Base-by-base conservation (phyloP, 2,329 filamentous ascomycete genomes). In the Macrophomina phaseolina region DNA sequence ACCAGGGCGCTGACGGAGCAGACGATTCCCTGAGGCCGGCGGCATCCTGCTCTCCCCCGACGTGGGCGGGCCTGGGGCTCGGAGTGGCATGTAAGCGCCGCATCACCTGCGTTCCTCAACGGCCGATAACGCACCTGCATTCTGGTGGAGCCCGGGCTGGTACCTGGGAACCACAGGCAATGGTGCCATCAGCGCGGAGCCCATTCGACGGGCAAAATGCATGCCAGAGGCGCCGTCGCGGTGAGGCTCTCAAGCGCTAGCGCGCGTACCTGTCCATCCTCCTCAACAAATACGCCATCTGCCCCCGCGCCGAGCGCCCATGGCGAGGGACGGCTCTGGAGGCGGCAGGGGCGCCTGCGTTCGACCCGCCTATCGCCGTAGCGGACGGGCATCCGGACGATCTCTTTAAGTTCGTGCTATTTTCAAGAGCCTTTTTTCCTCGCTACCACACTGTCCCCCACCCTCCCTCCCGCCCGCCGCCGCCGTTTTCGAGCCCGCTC, bases 121-220 rank as follows among this genome's bases (percentile, higher is more conserved):
- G 58, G 45, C 58, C 58, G 58, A 62, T 62, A 62, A 62, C 58
- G 32, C 45, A 49, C 46, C 45, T 62, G 58, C 55, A 60, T 60
- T 45, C 40, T 60, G n/a, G n/a, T n/a, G n/a, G 45, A 34, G 42
- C 58, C 58, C 32, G 46, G 58, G 4, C 14, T 40, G 58, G 58
- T 62, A 49, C 58, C 58, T 62, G 58, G 23, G 58, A 36, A 30
- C 36, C 48, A 30, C 56, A 42, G 42, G 56, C 9, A 23, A 49
- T 61, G 56, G 58, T 38, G 58, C 58, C 38, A 40, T 62, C 7
- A 45, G 14, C 4, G 5, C 16, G 28, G 23, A 5, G 11, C 18
- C 23, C 16, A 61, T 48, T 62, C 58, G 45, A 62, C 58, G 30
- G 38, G 23, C 23, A 7, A 32, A 55, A n/a, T n/a, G 58, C 58